Conservation (phyloP, 257 asterid genomes). For the Jacaranda copaia region DNA sequence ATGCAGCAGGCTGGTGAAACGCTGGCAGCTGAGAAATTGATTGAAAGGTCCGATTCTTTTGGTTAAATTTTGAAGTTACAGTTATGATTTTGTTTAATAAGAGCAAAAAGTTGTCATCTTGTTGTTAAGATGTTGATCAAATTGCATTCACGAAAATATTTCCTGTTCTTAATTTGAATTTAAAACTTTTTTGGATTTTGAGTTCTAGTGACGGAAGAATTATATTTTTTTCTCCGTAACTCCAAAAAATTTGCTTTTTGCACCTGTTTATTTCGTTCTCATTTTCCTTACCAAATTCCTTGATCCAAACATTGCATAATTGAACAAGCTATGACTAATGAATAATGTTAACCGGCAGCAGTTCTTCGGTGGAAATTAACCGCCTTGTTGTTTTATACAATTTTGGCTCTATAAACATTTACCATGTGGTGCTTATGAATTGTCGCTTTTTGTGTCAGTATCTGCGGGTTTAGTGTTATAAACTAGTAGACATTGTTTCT, state of each 20-base stretch:
- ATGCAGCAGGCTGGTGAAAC: constrained; percentile 68
- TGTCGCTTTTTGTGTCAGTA: too few relatives aligned
- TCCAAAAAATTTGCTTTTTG: too few relatives aligned
- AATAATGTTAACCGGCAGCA: not conserved
- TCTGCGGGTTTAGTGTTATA: too few relatives aligned
- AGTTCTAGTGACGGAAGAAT: too few relatives aligned
- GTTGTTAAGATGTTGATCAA: not conserved
- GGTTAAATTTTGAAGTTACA: not conserved
- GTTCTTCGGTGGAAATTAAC: constrained; percentile 7
- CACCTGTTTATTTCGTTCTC: too few relatives aligned
- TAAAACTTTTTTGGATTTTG: not conserved
- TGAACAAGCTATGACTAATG: constrained; percentile 8
- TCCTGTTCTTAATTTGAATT: constrained; percentile 1
- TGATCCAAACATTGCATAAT: too few relatives aligned
- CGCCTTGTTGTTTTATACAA: not conserved
- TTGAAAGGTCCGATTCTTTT: constrained; percentile 61
- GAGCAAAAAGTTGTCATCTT: not conserved
- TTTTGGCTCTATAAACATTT: too few relatives aligned
- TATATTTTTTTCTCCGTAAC: too few relatives aligned
- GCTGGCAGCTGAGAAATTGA: constrained; percentile 69
- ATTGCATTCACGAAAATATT: constrained; percentile 3
- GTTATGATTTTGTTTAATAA: constrained; percentile 9
- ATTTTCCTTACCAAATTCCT: too few relatives aligned
- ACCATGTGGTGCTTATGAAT: too few relatives aligned
- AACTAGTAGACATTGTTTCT: not conserved